A percentile compares a stretch with the other conserved stretches of the same genome.
These are phyloP conservation scores for Scedosporium minutisporum DNA, from an alignment of 2,329 filamentous ascomycete genomes.

Conservation along the genomic window DNA sequence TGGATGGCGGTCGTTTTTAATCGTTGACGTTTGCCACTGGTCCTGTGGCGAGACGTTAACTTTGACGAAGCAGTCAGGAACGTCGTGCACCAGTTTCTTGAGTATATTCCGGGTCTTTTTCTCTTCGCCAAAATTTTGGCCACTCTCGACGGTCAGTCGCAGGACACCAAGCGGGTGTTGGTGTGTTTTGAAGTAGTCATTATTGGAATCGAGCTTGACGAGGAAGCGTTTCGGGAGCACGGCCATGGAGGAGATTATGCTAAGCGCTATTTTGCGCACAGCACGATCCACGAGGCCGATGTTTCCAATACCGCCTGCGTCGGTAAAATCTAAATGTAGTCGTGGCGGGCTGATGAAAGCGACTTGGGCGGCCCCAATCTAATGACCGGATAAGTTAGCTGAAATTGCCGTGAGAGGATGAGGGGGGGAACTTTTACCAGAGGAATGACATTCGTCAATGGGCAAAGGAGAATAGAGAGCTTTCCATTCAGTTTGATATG, in stretches of 20 bases:
- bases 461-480: conserved; percentile 31
- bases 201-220: conserved; percentile 33
- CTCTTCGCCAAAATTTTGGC: neutral
- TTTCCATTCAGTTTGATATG: conserved; percentile 32
- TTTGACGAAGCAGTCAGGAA: conserved; percentile 36
- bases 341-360: conserved; percentile 37
- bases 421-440: conserved; percentile 21
- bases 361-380: conserved; percentile 38
- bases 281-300: conserved; percentile 27
- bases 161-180: conserved; percentile 31
- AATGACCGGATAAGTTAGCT: neutral
- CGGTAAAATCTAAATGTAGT: conserved; percentile 36
- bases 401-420: neutral
- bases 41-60: conserved; percentile 32
- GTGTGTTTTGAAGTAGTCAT: conserved; percentile 38
- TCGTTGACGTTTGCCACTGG: conserved; percentile 31
- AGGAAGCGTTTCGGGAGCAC: conserved; percentile 39
- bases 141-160: conserved; percentile 28
- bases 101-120: conserved; percentile 28
- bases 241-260: conserved; percentile 32
- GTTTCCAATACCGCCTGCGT: conserved; percentile 34
- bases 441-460: conserved; percentile 34
- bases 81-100: conserved; percentile 20
- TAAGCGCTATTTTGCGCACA: conserved; percentile 33
- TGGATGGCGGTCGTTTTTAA: conserved; percentile 31